Conservation (phyloP, 495 filamentous ascomycete species). For the Aspergillus nidulans region DNA sequence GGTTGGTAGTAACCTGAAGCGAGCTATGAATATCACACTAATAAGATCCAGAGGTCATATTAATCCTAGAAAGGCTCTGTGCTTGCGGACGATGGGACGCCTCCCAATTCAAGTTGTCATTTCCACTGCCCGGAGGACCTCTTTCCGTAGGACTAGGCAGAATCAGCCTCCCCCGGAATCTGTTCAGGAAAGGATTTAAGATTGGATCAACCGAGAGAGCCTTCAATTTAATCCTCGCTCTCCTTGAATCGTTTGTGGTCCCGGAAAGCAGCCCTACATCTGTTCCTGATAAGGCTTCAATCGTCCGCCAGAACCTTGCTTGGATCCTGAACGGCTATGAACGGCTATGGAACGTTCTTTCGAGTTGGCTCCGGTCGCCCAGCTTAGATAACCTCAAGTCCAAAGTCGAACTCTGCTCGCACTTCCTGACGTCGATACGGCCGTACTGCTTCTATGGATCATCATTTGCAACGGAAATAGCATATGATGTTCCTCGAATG, state of each 20-base stretch:
- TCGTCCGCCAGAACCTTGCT: constrained; percentile 29
- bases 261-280: not conserved
- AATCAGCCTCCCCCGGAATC: constrained; percentile 26
- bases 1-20: constrained; percentile 25
- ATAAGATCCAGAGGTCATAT: constrained; percentile 33
- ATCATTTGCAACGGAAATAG: constrained; percentile 24
- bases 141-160: constrained; percentile 31
- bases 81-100: not conserved
- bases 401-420: constrained; percentile 19
- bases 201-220: constrained; percentile 26
- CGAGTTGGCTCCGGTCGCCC: constrained; percentile 24
- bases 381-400: constrained; percentile 10
- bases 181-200: constrained; percentile 21
- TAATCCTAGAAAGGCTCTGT: constrained; percentile 26
- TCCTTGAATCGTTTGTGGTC: constrained; percentile 29
- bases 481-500: constrained; percentile 26
- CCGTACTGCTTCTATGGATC: constrained; percentile 15
- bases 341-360: constrained; percentile 30
- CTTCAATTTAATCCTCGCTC: constrained; percentile 18
- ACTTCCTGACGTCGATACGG: constrained; percentile 23
- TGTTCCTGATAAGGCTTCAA: constrained; percentile 11
- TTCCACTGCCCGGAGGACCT: constrained; percentile 27
- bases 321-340: constrained; percentile 36
- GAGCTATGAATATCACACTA: constrained; percentile 9
- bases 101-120: constrained; percentile 12